phyloP scores from a whole-genome alignment of 2,329 filamentous ascomycete genomes.

The Metarhizium anisopliae region DNA sequence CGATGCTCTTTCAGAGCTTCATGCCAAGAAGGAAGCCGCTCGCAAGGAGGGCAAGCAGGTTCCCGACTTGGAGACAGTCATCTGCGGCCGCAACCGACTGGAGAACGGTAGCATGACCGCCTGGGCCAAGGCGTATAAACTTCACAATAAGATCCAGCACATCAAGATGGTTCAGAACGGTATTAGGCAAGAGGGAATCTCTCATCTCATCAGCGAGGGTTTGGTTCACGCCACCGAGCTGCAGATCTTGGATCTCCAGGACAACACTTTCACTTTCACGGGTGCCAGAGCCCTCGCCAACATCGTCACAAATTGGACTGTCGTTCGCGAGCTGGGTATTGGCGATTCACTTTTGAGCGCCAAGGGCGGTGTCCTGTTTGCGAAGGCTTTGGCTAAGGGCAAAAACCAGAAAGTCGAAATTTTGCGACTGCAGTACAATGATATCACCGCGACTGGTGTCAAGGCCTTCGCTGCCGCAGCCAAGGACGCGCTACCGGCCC shows the following conservation, averaged over 20 bases:
- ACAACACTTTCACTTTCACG: conserved; percentile 87
- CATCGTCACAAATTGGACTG: conserved; percentile 65
- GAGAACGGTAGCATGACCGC: conserved; percentile 95
- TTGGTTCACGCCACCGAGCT: conserved; percentile 62
- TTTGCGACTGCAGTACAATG: conserved; percentile 85
- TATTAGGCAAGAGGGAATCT: conserved; percentile 88
- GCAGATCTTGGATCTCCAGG: conserved; percentile 79
- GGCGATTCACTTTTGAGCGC: conserved; percentile 79
- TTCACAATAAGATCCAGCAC: conserved; percentile 72
- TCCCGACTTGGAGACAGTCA: conserved; percentile 85
- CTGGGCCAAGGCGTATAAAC: conserved; percentile 80
- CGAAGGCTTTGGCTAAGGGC: conserved; percentile 62
- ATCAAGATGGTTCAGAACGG: conserved; percentile 99
- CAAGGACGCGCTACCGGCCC: conserved; percentile 57
- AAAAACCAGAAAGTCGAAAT: conserved; percentile 72
- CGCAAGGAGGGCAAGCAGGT: conserved; percentile 63
- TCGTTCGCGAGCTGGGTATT: conserved; percentile 74
- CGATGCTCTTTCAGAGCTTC: conserved; percentile 74
- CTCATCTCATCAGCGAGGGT: conserved; percentile 68
- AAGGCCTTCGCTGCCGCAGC: conserved; percentile 62
- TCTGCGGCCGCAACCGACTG: conserved; percentile 90
- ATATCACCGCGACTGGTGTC: conserved; percentile 72
- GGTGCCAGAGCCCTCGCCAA: conserved; percentile 72
- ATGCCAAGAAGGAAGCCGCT: conserved; percentile 73
- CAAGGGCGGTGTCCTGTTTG: conserved; percentile 67